Evolutionary conservation across 495 filamentous ascomycete species (phyloP).

Genomic region (Zalerion maritima): DNA sequence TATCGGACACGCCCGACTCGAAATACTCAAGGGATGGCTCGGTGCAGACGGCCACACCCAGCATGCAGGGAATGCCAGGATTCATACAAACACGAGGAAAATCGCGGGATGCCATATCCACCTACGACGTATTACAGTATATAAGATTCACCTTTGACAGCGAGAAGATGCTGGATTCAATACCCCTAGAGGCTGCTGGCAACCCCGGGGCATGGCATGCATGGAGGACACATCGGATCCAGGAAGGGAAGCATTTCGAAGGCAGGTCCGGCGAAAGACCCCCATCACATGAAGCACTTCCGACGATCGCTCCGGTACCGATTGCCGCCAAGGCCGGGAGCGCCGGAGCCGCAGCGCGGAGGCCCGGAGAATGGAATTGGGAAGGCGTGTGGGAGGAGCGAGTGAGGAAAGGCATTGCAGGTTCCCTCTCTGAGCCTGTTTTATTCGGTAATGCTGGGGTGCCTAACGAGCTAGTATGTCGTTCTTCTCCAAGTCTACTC

Average conservation of each 20-base stretch:
- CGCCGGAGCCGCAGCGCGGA: conserved; percentile 22
- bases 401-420: conserved; percentile 58
- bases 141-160: conserved; percentile 71
- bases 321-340: conserved; percentile 12
- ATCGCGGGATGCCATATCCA: conserved; percentile 31
- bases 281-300: conserved; percentile 1
- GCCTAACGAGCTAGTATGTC: conserved; percentile 53
- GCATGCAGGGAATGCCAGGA: neutral
- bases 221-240: conserved; percentile 55
- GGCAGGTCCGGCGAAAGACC: conserved; percentile 4
- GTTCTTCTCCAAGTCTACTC: conserved; percentile 2
- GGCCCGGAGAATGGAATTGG: conserved; percentile 85
- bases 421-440: conserved; percentile 61
- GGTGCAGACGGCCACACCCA: conserved; percentile 1
- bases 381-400: conserved; percentile 86
- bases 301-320: conserved; percentile 1
- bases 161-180: conserved; percentile 54
- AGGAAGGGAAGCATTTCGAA: conserved; percentile 16
- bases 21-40: conserved; percentile 15
- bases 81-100: conserved; percentile 9
- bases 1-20: conserved; percentile 18
- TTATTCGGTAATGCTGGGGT: conserved; percentile 50
- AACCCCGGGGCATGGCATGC: conserved; percentile 86
- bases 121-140: conserved; percentile 58
- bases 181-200: conserved; percentile 69